Conservation (phyloP, 1,139 yeast species). For the Wickerhamiella infanticola region DNA sequence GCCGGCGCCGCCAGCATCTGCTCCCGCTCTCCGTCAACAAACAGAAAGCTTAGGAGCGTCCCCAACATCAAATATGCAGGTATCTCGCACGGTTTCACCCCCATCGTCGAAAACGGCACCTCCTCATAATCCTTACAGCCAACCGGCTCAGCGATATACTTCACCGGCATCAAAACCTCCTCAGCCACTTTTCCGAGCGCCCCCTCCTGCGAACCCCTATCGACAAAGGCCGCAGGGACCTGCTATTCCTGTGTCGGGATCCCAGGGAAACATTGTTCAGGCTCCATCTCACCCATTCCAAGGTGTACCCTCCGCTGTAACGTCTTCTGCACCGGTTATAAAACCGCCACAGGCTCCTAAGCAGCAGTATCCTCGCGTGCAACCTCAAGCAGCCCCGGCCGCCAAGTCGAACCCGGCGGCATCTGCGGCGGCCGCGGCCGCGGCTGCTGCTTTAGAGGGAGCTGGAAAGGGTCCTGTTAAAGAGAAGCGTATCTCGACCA, state of each 20-base stretch:
- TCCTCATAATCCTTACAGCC: not conserved
- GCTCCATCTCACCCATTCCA: not conserved
- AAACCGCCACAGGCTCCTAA: not conserved
- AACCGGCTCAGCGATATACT: not conserved
- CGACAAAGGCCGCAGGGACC: not conserved
- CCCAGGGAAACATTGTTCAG: not conserved
- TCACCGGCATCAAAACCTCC: not conserved
- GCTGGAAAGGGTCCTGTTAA: conserved; percentile 15
- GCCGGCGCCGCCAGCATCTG: not conserved
- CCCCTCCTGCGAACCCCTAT: not conserved
- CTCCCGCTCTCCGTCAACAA: not conserved
- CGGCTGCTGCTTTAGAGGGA: conserved; percentile 19
- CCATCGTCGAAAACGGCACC: not conserved
- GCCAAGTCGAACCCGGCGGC: conserved; percentile 8
- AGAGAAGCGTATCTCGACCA: conserved; percentile 52
- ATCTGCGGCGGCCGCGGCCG: conserved; percentile 21
- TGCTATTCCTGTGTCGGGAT: not conserved
- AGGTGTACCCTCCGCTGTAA: not conserved
- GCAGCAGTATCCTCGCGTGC: not conserved
- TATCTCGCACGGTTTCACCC: not conserved
- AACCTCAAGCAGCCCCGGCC: not conserved
- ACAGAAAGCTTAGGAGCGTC: not conserved
- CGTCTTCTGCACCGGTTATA: not conserved
- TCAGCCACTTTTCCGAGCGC: not conserved
- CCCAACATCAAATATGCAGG: not conserved